A percentile compares a stretch with the other conserved stretches of the same genome.
Conservation (phyloP, 2,329 filamentous ascomycete species). For the Tolypocladium ovalisporum region DNA sequence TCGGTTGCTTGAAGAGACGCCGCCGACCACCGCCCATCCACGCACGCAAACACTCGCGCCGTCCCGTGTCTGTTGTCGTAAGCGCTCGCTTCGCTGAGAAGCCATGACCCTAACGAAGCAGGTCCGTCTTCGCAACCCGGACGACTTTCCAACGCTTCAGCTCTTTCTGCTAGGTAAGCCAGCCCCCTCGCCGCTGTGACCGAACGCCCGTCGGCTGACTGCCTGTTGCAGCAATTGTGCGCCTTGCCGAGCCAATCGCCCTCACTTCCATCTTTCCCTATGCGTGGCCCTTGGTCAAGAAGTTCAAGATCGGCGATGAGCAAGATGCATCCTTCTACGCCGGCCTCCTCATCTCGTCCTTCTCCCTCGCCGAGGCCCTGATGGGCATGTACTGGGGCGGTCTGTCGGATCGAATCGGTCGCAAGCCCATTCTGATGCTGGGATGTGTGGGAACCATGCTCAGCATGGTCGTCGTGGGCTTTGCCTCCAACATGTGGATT, state of each 20-base stretch:
- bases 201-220: constrained; percentile 7
- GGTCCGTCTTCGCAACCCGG: constrained; percentile 45
- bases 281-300: constrained; percentile 72
- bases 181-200: not conserved
- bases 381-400: constrained; percentile 86
- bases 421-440: constrained; percentile 74
- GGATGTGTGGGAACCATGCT: constrained; percentile 75
- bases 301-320: constrained; percentile 60
- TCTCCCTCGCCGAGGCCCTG: constrained; percentile 68
- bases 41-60: constrained; percentile 12
- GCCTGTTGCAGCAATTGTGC: constrained; percentile 62
- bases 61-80: constrained; percentile 29
- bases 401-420: constrained; percentile 69
- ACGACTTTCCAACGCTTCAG: constrained; percentile 72
- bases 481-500: constrained; percentile 74
- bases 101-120: constrained; percentile 42
- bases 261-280: constrained; percentile 92
- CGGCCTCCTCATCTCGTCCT: constrained; percentile 77
- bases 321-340: constrained; percentile 79
- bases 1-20: not conserved
- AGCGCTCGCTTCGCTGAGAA: constrained; percentile 27
- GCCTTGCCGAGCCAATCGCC: constrained; percentile 84
- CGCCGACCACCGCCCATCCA: not conserved
- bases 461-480: constrained; percentile 73
- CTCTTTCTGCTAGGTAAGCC: constrained; percentile 72